Evolutionary conservation across 441 rosid genomes (phyloP), one percentile per base, ranked within the genome.

Genomic region (Theobroma grandiflorum): DNA sequence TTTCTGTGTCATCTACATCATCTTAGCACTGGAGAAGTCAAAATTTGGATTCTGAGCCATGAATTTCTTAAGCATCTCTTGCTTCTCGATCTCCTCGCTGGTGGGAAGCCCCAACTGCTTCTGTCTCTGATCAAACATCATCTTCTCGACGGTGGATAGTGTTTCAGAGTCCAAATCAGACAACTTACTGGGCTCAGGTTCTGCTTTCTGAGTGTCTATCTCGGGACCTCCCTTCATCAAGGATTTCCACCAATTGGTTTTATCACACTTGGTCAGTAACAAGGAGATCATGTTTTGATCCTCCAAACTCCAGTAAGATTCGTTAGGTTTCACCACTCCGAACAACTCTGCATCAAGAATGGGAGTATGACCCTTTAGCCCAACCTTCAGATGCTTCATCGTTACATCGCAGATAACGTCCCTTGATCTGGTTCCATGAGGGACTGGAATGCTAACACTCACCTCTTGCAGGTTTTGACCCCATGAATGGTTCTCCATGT

Each of bases 391-490:
- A 62, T 33, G 38, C n/a, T 79, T 62, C 71, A n/a, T 63, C 42
- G 63, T 62, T 9, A 79, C 50, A 22, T 72, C 55, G 18, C 63
- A 47, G 9, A 61, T 0, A n/a, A 72, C 71, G 5, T 53, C 74
- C 53, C 52, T 26, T 7, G 76, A 43, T 18, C 63, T 79, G 38
- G 82, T 79, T 42, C 72, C 72, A 22, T 4, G 57, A 11, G 64
- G 72, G n/a, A 72, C 62, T 12, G 78, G 72, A 22, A 79, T 20
- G 9, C 26, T 61, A 4, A 59, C 42, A 5, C 43, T 79, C 57
- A 79, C 77, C 37, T 79, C 82, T 74, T 79, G 62, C 20, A 72
- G 77, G 63, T 10, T 72, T 67, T 79, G 82, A 7, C 47, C 61
- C 77, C 77, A 62, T 5, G 82, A 79, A 20, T 79, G 57, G 15